Evolutionary conservation across 768 basidiomycete genomes (phyloP), one percentile per base, ranked within the genome.

Genomic region (Tephrocybe sp.): DNA sequence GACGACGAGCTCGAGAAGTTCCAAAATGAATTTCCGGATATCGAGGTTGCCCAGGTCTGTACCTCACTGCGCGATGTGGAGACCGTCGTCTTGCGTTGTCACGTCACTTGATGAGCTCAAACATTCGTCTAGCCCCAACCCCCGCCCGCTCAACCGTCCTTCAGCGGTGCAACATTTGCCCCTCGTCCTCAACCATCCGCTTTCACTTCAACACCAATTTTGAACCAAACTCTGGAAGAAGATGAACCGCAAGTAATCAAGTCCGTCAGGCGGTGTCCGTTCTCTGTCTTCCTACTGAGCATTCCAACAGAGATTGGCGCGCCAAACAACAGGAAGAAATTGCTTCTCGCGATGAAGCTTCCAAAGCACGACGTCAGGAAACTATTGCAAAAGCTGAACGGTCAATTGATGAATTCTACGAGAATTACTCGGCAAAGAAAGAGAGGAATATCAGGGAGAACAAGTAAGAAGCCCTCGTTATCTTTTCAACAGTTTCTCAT

Each of bases 371-470:
- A 63, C 84, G 87, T 57, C 85, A 91, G 57, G 91, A 93, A 56
- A 90, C 84, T 25, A 84, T 94, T 57, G 74, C 78, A 39, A 88
- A 83, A 63, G 94, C 94, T 16, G 91, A 94, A 62, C 78, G 82
- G 55, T 75, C 86, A 34, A 93, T 95, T 54, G 92, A 94, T 69
- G 83, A 88, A 56, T 94, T 94, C 65, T 94, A 94, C 61, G 88
- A 90, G 62, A 80, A 86, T 43, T 93, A 98, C 64, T 80, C 90
- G 29, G 75, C 76, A 51, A 89, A 91, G 75, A 95, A 94, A 70
- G 91, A 94, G 71, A 80, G 81, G 64, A 84, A 84, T 57, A 97
- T 99, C 59, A 77, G 88, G 39, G 87, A 94, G 67, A 99, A 98
- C 80, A 98, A 99, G 95, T 97, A 53, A 59, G 84, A 12, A 50